Base-by-base conservation (phyloP, 1,139 yeast genomes). In the Lodderomyces metapsilosis region DNA sequence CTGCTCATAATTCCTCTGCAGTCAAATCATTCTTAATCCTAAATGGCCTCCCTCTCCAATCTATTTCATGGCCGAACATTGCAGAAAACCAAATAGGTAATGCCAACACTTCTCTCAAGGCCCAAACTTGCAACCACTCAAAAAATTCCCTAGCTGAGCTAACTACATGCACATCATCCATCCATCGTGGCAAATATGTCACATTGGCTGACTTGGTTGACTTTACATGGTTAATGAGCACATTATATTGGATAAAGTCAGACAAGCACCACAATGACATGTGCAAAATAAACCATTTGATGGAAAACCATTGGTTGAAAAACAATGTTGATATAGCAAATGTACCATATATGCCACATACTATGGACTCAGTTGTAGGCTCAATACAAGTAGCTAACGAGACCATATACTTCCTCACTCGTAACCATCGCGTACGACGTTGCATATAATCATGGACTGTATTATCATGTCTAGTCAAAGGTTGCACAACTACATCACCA, bases 341-440 rank as follows among this genome's bases (percentile, higher is more conserved):
- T 1, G 84, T 68, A 6, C 96, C 95, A 59, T 74, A 77, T 0
- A 77, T 34, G 0, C 94, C 94, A 52, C 83, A 75, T 2, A 88
- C 61, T 3, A 88, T 52, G 38, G 85, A 76, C 58, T 88, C 97
- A 0, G 96, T 88, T 5, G 92, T 78, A 6, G 97, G 96, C 56
- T 88, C 97, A 21, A 87, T 67, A 41, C 88, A 61, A 0, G 97
- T 88, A 1, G 96, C 96, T 27, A 81, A 81, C 24, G 83, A 64
- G 2, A 88, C 96, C 95, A 88, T 88, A 58, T 86, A 88, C 55
- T 85, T 84, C 22, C 97, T 69, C n/a, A 88, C 95, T 37, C 96
- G 70, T 13, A 88, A 64, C 97, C 97, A 88, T 41, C 97, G 68
- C 23, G 84, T 80, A 40, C 96, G 67, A 43, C 96, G 68, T 38